Evolutionary conservation across 768 basidiomycete species (phyloP).

Genomic region (Phylloporus sp.): DNA sequence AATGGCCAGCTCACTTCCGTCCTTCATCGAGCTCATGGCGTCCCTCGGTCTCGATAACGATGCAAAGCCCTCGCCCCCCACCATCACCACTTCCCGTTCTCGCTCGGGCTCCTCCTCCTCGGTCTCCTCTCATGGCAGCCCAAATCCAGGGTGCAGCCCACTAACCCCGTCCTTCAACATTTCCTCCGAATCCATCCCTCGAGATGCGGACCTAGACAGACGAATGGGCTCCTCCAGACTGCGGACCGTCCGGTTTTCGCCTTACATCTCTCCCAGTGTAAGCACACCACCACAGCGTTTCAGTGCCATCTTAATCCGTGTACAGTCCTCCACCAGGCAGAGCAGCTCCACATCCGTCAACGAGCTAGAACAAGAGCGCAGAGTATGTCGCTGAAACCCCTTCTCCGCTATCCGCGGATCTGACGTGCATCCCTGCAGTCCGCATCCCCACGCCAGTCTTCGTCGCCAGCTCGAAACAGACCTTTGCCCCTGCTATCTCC

Average conservation of each 20-base stretch:
- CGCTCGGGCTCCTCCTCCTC: constrained; percentile 45
- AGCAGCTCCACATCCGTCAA: constrained; percentile 39
- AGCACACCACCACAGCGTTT: background rate
- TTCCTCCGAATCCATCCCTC: constrained; percentile 20
- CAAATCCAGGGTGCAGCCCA: constrained; percentile 29
- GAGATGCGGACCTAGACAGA: constrained; percentile 30
- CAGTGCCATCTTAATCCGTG: background rate
- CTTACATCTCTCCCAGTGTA: constrained; percentile 28
- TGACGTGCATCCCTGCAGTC: constrained; percentile 22
- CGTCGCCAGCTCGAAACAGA: constrained; percentile 42
- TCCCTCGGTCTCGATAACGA: constrained; percentile 68
- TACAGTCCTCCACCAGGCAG: constrained; percentile 41
- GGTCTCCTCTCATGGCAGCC: constrained; percentile 40
- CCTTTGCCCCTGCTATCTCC: constrained; percentile 44
- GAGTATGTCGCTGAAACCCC: constrained; percentile 34
- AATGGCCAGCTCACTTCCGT: constrained; percentile 71
- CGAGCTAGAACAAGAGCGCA: constrained; percentile 24
- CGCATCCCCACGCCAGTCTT: constrained; percentile 35
- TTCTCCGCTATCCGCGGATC: constrained; percentile 30
- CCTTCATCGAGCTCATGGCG: constrained; percentile 85
- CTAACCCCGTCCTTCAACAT: constrained; percentile 37
- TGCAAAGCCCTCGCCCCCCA: constrained; percentile 31
- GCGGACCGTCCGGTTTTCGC: constrained; percentile 28
- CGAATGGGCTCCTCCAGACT: constrained; percentile 26
- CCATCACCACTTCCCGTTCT: constrained; percentile 23